Evolutionary conservation across 345 rosid genomes (phyloP).

Genomic region (Fremontodendron californicum): DNA sequence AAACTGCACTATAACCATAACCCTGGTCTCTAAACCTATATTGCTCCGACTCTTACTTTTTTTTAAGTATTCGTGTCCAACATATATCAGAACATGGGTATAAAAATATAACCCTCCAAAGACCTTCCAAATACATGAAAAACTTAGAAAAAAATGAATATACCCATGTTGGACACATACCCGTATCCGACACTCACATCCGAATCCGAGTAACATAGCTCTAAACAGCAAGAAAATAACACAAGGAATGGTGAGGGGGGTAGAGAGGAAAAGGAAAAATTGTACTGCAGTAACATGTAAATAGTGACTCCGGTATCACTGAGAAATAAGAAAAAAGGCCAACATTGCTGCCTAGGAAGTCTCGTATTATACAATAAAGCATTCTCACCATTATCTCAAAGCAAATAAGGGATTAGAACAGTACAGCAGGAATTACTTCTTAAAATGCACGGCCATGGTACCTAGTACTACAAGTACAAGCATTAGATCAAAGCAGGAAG

Average conservation of each 20-base stretch:
- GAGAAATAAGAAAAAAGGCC: background rate
- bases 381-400: slow-evolving; percentile 4
- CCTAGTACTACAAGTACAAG: slow-evolving; percentile 11
- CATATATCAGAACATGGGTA: no score
- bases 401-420: slow-evolving; percentile 2
- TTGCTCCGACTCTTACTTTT: no score
- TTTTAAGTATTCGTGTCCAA: no score
- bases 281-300: background rate
- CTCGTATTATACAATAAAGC: slow-evolving; percentile 10
- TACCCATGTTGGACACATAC: no score
- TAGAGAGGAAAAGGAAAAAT: background rate
- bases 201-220: no score
- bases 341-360: background rate
- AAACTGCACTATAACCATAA: background rate
- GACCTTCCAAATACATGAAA: no score
- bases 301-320: background rate
- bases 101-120: no score
- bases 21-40: no score
- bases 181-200: no score
- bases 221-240: background rate
- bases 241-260: background rate
- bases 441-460: slow-evolving; percentile 1
- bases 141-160: no score
- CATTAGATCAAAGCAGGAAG: slow-evolving; percentile 13
- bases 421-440: slow-evolving; percentile 1